These are phyloP conservation scores for Verticillium alfalfae DNA, from an alignment of 2,329 filamentous ascomycete genomes.

Conservation along the genomic window DNA sequence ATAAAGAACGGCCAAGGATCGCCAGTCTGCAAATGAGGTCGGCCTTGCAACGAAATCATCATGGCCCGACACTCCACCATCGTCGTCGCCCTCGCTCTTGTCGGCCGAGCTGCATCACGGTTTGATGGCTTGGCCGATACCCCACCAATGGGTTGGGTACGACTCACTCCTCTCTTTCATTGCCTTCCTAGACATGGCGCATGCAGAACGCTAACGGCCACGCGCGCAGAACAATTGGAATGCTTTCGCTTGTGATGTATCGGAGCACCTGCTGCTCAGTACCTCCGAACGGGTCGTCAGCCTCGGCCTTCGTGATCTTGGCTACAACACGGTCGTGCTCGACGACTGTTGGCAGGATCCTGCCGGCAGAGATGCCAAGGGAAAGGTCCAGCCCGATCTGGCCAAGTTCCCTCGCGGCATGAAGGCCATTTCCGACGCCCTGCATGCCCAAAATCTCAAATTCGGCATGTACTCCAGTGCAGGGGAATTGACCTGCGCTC, in stretches of 20 bases:
- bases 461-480: slow-evolving; percentile 33
- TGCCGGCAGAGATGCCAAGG: slow-evolving; percentile 14
- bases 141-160: slow-evolving; percentile 14
- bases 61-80: neutral
- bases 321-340: slow-evolving; percentile 21
- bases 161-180: neutral
- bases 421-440: slow-evolving; percentile 23
- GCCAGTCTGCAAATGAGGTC: neutral
- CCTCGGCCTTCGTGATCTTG: slow-evolving; percentile 19
- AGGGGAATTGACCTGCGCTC: slow-evolving; percentile 43
- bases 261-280: slow-evolving; percentile 11
- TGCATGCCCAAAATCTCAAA: slow-evolving; percentile 28
- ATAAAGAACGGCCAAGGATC: neutral
- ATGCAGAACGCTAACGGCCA: neutral
- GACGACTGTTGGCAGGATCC: slow-evolving; percentile 29
- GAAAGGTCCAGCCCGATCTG: slow-evolving; percentile 21
- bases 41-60: neutral
- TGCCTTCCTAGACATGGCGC: neutral
- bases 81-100: slow-evolving; percentile 4
- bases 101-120: slow-evolving; percentile 7
- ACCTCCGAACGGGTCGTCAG: slow-evolving; percentile 15
- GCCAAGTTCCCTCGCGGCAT: slow-evolving; percentile 30
- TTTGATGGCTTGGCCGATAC: slow-evolving; percentile 12
- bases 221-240: slow-evolving; percentile 9
- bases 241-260: slow-evolving; percentile 8